A percentile compares a stretch with the other conserved stretches of the same genome.
phyloP scores from a whole-genome alignment of 108 stramenopile species.

The Asterionellopsis glacialis region DNA sequence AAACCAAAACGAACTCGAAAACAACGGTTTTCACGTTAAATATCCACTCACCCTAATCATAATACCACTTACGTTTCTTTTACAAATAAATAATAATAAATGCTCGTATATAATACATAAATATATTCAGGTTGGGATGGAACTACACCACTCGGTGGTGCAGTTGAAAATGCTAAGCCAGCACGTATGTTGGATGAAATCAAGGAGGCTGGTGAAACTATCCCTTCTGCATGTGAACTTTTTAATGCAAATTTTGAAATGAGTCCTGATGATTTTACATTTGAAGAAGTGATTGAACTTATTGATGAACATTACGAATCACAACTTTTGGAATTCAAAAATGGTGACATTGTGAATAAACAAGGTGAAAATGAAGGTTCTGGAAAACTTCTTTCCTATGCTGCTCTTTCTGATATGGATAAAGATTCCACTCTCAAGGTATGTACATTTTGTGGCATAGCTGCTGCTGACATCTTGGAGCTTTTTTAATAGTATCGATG shows the following conservation, averaged over 20 bases:
- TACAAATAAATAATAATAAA: too few species aligned
- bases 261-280: slow-evolving; percentile 61
- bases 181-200: slow-evolving; percentile 82
- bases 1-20: too few species aligned
- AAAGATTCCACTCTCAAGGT: slow-evolving; percentile 79
- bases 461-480: too few species aligned
- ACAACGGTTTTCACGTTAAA: too few species aligned
- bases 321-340: slow-evolving; percentile 76
- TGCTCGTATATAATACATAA: too few species aligned
- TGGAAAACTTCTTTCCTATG: slow-evolving; percentile 78
- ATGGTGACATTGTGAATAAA: slow-evolving; percentile 74
- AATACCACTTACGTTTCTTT: too few species aligned
- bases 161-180: slow-evolving; percentile 67
- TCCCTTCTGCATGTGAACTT: slow-evolving; percentile 69
- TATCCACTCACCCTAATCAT: too few species aligned
- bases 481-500: too few species aligned
- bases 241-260: slow-evolving; percentile 86
- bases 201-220: slow-evolving; percentile 75
- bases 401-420: slow-evolving; percentile 71
- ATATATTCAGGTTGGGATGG: slow-evolving; percentile 85
- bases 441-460: too few species aligned
- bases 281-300: slow-evolving; percentile 77
- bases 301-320: slow-evolving; percentile 77
- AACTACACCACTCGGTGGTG: slow-evolving; percentile 77
- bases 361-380: slow-evolving; percentile 85